Evolutionary conservation across 2,329 filamentous ascomycete genomes (phyloP), one percentile per base, ranked within the genome.

Genomic region (Rutstroemia sp.): DNA sequence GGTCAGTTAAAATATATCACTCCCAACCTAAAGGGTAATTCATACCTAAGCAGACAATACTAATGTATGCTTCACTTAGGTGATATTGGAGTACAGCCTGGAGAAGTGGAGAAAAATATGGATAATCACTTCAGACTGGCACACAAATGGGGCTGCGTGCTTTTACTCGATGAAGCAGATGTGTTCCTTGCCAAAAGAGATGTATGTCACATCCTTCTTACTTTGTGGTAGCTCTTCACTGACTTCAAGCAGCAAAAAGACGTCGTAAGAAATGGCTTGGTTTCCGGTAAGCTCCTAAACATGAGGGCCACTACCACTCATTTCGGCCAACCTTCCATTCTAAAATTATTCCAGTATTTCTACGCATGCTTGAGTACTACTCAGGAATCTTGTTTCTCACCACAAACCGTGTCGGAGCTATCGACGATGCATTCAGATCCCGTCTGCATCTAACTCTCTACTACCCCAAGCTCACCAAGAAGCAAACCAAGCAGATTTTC

Each of bases 201-300:
- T 34, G 30, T 34, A 34, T 12, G 30, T 34, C 30, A 27, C 7
- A 27, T 5, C 3, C 2, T 14, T 34, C 10, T 34, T 34, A 12
- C 8, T 34, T 1, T 14, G 2, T 12, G 10, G 9, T 4, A 34
- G 12, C 30, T 34, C 30, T 34, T 34, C 30, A 34, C 30, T 34
- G 9, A 48, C 9, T 27, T 10, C 23, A 25, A 25, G 46, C 9
- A 48, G 23, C 71, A 71, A 41, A 70, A 71, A 41, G 73, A 80
- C 59, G 71, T 80, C 14, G 69, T 70, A 41, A 71, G 76, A 16
- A 80, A 80, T 63, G 76, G 74, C 49, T 69, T 80, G 3, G 74
- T 77, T 34, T 34, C 30, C 30, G 30, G 30, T 34, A 34, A 34
- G 30, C 12, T 34, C 30, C 30, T 3, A 14, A 14, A 12, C 10